Conservation (phyloP, 2,329 filamentous ascomycete species). For the Apiospora saccharicola region DNA sequence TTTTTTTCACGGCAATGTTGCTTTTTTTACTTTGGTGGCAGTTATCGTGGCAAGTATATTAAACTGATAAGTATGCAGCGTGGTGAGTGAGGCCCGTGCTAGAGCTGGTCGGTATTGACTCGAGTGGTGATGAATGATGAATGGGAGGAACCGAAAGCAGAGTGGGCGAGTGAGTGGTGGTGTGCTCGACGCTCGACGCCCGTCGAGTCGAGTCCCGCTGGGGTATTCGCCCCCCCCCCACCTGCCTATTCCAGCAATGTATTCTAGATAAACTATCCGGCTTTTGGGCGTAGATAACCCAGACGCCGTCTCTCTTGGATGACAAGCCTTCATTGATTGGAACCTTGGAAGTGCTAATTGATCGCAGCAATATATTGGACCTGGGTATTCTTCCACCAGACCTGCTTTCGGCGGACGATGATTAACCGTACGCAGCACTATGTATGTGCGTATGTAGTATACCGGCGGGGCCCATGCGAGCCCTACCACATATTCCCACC, state of each 20-base stretch:
- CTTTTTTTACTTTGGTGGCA: too few relatives aligned
- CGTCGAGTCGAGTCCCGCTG: slow-evolving; percentile 4
- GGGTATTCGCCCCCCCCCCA: background rate
- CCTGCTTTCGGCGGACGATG: background rate
- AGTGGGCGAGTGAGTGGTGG: background rate
- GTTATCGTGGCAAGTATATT: background rate
- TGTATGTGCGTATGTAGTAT: background rate
- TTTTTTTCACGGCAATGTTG: background rate
- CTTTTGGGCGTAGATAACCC: too few relatives aligned
- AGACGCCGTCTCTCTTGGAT: background rate
- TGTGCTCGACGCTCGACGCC: background rate
- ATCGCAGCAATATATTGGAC: slow-evolving; percentile 4
- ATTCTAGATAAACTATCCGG: slow-evolving; percentile 5
- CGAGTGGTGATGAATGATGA: background rate
- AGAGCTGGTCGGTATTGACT: background rate
- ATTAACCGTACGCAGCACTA: background rate
- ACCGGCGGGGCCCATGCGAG: background rate
- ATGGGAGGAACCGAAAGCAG: background rate
- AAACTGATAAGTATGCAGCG: background rate
- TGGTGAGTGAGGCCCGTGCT: background rate
- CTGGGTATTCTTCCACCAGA: background rate
- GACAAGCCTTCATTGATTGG: background rate
- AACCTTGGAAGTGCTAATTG: background rate
- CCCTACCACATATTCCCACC: background rate
- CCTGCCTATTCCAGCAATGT: slow-evolving; percentile 14